Conservation (phyloP, 176 grass and related monocot genomes). For the Triticum urartu region DNA sequence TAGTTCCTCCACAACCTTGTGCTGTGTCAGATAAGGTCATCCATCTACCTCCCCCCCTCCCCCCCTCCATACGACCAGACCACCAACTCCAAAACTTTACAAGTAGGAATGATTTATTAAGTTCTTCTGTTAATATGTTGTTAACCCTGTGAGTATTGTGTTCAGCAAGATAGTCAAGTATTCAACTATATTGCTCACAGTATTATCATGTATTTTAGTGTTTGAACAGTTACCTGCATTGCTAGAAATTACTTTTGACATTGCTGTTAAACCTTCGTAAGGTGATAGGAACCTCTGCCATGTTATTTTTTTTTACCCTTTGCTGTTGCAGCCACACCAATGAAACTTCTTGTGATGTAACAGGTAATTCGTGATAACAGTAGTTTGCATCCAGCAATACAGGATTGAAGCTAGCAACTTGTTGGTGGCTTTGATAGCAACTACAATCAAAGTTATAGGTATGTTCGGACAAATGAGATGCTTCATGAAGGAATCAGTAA, state of each 20-base stretch:
- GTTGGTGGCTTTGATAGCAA: neutral
- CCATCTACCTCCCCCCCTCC: neutral
- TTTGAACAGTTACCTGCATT: neutral
- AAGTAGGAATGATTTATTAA: neutral
- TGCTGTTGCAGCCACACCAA: neutral
- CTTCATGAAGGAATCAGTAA: constrained; percentile 17
- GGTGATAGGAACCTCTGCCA: neutral
- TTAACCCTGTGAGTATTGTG: neutral
- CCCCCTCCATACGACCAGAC: too few relatives aligned
- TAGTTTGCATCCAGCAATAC: neutral
- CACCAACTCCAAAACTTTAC: neutral
- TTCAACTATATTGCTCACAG: neutral
- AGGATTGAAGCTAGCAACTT: constrained; percentile 23
- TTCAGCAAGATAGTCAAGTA: neutral
- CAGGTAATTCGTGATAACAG: constrained; percentile 5
- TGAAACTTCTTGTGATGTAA: neutral
- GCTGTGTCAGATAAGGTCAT: neutral
- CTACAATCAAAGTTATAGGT: constrained; percentile 21
- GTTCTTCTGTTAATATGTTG: neutral
- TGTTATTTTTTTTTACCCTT: neutral
- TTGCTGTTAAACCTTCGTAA: neutral
- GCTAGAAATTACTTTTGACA: neutral
- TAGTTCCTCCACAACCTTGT: too few relatives aligned
- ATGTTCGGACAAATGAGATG: constrained; percentile 13
- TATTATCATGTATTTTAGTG: neutral